These are phyloP conservation scores for Thelonectria olida DNA, from an alignment of 2,329 filamentous ascomycete species.

Conservation along the genomic window DNA sequence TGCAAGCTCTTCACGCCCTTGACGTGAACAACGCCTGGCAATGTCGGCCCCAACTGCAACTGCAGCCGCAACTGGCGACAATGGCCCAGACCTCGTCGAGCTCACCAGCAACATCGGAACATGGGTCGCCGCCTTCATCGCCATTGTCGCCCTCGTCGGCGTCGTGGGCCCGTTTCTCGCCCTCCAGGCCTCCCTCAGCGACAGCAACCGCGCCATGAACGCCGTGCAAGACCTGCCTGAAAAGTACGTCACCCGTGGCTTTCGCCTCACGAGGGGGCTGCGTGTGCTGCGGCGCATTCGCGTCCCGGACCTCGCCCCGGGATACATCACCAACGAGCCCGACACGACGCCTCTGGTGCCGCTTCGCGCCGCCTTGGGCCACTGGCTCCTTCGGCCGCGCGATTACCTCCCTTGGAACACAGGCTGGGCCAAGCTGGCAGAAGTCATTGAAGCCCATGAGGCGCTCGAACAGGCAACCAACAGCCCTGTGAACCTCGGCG, in stretches of 20 bases:
- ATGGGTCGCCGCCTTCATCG: constrained; percentile 16
- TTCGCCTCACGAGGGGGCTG: constrained; percentile 7
- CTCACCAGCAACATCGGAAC: constrained; percentile 18
- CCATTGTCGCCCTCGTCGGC: constrained; percentile 16
- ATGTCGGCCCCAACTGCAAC: neutral
- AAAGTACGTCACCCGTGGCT: constrained; percentile 14
- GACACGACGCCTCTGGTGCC: constrained; percentile 8
- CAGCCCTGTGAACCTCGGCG: neutral
- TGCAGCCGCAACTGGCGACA: no score
- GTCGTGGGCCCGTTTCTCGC: constrained; percentile 13
- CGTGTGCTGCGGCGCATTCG: constrained; percentile 9
- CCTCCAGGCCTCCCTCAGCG: constrained; percentile 20
- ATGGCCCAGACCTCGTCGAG: neutral
- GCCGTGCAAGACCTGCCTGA: constrained; percentile 15
- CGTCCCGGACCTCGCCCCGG: constrained; percentile 13
- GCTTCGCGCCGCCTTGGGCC: constrained; percentile 4
- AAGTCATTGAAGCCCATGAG: constrained; percentile 16
- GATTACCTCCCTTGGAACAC: constrained; percentile 16
- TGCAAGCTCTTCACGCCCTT: no score
- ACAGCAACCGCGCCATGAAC: constrained; percentile 18
- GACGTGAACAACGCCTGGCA: no score
- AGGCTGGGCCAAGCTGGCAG: constrained; percentile 20
- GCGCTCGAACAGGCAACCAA: constrained; percentile 4
- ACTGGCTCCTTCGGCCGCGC: neutral
- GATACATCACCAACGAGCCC: constrained; percentile 21